Conservation (phyloP, 129 eudicot genomes). For the sunflower (Helianthus annuus) region DNA sequence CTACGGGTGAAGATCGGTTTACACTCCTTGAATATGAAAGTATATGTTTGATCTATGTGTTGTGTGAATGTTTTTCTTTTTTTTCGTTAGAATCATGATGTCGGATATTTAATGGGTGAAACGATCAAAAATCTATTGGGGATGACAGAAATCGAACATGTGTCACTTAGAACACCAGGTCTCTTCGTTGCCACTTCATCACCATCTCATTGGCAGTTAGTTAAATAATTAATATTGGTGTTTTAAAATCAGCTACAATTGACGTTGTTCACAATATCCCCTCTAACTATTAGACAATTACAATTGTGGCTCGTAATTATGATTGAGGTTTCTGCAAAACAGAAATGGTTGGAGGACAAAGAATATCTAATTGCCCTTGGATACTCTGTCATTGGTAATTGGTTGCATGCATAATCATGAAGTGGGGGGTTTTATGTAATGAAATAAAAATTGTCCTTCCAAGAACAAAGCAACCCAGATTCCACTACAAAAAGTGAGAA, state of each 20-base stretch:
- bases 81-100: too few relatives aligned
- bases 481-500: constrained; percentile 33
- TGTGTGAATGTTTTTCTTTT: too few relatives aligned
- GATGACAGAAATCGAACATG: too few relatives aligned
- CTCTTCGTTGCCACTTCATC: too few relatives aligned
- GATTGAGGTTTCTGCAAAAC: neutral
- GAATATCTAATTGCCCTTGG: constrained; percentile 30
- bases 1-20: too few relatives aligned
- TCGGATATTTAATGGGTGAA: too few relatives aligned
- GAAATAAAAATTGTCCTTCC: constrained; percentile 31
- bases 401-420: constrained; percentile 22
- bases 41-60: too few relatives aligned
- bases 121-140: too few relatives aligned
- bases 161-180: too few relatives aligned
- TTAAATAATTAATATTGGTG: neutral
- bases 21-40: too few relatives aligned
- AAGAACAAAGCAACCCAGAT: constrained; percentile 36
- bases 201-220: too few relatives aligned
- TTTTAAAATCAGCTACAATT: neutral
- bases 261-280: constrained; percentile 11
- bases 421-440: constrained; percentile 26
- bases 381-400: constrained; percentile 17
- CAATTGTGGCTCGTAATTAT: constrained; percentile 1
- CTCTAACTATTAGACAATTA: constrained; percentile 22
- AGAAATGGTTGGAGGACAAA: neutral